Conservation (phyloP, 306 rosid genomes). For the Sicyos baderoa region DNA sequence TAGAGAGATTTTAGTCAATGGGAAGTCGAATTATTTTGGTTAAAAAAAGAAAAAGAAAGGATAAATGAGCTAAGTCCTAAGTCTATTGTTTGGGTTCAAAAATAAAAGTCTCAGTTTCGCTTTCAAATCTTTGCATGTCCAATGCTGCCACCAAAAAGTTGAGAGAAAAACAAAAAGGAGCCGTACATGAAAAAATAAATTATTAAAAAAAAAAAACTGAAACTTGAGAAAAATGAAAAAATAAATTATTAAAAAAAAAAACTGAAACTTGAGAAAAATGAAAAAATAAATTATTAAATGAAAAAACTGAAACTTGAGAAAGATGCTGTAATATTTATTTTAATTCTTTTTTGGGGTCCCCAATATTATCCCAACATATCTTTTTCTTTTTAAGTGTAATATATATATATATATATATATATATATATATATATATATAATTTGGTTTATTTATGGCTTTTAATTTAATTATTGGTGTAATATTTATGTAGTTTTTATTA, state of each 20-base stretch:
- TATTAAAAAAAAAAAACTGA: neutral
- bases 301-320: neutral
- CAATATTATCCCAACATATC: constrained; percentile 27
- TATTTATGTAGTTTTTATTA: neutral
- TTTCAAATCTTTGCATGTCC: constrained; percentile 11
- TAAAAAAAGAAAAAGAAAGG: neutral
- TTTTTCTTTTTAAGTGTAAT: neutral
- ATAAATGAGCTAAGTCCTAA: neutral
- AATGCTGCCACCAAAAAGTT: constrained; percentile 5
- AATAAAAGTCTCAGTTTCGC: neutral
- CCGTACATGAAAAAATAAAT: constrained; percentile 25
- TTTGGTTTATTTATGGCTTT: neutral
- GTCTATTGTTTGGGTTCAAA: neutral
- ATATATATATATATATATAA: no score
- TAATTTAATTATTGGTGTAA: neutral
- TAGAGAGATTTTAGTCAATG: no score
- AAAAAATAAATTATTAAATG: no score
- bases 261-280: neutral
- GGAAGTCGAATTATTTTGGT: no score
- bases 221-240: no score
- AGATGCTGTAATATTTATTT: constrained; percentile 4
- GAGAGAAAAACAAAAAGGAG: neutral
- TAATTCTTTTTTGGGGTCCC: constrained; percentile 29
- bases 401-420: no score
- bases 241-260: neutral